Conservation (phyloP, 2,329 filamentous ascomycete species). For the Microcyclospora tardicrescens region DNA sequence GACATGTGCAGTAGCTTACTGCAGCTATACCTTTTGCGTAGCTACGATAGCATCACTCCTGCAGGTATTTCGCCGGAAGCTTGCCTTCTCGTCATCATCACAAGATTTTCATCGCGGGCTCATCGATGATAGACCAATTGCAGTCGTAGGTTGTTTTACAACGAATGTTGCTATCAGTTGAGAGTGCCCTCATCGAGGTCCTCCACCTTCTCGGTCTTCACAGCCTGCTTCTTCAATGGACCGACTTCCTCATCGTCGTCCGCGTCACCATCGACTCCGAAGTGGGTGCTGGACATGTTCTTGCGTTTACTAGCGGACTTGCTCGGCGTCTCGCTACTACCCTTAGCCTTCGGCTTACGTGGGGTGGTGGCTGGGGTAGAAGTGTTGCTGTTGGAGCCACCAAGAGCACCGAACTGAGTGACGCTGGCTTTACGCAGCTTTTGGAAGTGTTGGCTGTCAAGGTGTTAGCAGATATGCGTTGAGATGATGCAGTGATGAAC, state of each 20-base stretch:
- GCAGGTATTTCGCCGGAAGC: too few relatives aligned
- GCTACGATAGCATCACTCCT: too few relatives aligned
- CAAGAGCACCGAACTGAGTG: slow-evolving; percentile 12
- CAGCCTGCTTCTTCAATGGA: neutral
- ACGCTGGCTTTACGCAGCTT: slow-evolving; percentile 14
- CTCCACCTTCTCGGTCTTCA: neutral
- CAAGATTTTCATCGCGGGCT: too few relatives aligned
- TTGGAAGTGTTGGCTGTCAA: slow-evolving; percentile 11
- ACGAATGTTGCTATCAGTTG: neutral
- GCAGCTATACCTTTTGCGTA: too few relatives aligned
- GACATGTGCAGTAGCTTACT: too few relatives aligned
- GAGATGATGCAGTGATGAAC: neutral
- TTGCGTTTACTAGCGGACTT: slow-evolving; percentile 10
- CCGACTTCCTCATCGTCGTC: slow-evolving; percentile 1
- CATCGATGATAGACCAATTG: neutral
- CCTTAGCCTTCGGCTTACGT: slow-evolving; percentile 10
- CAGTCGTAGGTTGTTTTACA: neutral
- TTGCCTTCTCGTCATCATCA: too few relatives aligned
- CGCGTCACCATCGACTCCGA: slow-evolving; percentile 3
- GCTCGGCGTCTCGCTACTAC: slow-evolving; percentile 7
- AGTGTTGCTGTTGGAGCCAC: slow-evolving; percentile 3
- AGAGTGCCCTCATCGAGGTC: neutral
- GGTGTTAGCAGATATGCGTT: neutral
- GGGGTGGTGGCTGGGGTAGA: slow-evolving; percentile 8
- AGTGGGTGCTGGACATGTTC: neutral